These are phyloP conservation scores for Rosa rugosa DNA, from an alignment of 306 rosid species.

Conservation along the genomic window DNA sequence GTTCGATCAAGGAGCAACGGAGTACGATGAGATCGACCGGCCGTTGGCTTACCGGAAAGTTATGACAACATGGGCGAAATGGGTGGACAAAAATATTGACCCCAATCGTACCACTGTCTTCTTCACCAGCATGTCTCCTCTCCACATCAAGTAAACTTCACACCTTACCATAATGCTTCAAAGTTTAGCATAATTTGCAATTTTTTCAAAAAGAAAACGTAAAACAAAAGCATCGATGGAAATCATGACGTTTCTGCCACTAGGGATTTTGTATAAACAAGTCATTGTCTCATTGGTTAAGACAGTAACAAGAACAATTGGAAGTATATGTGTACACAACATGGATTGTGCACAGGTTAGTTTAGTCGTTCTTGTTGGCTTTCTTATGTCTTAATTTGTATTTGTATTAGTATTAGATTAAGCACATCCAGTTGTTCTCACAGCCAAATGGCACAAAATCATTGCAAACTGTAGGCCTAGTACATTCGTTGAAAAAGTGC, in stretches of 20 bases:
- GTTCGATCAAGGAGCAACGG: conserved; percentile 70
- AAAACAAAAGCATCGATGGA: conserved; percentile 2
- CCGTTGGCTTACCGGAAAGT: conserved; percentile 69
- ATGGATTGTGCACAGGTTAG: not conserved
- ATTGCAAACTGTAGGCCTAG: not conserved
- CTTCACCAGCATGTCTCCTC: conserved; percentile 92
- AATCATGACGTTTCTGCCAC: not conserved
- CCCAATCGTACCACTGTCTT: conserved; percentile 77
- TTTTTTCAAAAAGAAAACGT: not conserved
- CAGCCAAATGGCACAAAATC: not conserved
- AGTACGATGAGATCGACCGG: conserved; percentile 71
- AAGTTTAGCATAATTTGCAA: not conserved
- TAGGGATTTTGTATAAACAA: not conserved
- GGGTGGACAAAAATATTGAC: conserved; percentile 74
- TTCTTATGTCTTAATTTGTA: not conserved
- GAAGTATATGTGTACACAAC: not conserved
- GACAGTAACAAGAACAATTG: not conserved
- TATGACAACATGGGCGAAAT: conserved; percentile 72
- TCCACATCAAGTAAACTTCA: conserved; percentile 74
- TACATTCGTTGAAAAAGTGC: not conserved
- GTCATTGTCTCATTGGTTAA: not conserved
- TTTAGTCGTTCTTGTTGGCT: not conserved
- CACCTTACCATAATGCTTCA: conserved; percentile 10
- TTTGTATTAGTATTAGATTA: not conserved
- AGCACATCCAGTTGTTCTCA: not conserved